A percentile compares a stretch with the other conserved stretches of the same genome.
Evolutionary conservation across 257 asterid species (phyloP).

Genomic region (Osmanthus fragrans): DNA sequence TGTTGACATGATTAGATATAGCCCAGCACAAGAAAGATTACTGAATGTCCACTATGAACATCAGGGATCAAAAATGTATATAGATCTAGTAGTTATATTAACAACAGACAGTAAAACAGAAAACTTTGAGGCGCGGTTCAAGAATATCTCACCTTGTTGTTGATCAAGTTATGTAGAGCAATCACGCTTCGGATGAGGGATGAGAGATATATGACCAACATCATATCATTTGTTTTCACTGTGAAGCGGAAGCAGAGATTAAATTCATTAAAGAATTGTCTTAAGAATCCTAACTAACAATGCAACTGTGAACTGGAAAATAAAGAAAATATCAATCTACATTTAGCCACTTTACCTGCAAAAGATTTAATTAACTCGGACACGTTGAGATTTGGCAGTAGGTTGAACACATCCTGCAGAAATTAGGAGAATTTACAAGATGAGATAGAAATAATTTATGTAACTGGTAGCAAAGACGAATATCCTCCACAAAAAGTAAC

Average conservation of each 20-base stretch:
- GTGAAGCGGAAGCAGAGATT: constrained; percentile 27
- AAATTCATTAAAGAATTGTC: not conserved
- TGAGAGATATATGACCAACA: constrained; percentile 91
- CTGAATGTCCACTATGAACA: not conserved
- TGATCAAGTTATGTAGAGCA: constrained; percentile 91
- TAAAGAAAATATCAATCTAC: not conserved
- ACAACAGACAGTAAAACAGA: not conserved
- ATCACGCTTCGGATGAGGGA: constrained; percentile 86
- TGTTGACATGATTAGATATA: not conserved
- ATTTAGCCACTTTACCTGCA: constrained; percentile 52
- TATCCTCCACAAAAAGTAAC: not conserved
- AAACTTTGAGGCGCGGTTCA: not conserved
- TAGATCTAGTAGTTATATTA: not conserved
- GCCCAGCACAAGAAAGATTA: not conserved
- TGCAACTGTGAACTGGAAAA: not conserved
- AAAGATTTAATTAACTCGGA: constrained; percentile 73
- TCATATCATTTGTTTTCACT: constrained; percentile 97
- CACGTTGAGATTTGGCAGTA: constrained; percentile 84
- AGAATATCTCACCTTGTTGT: constrained; percentile 68
- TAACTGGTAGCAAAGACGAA: not conserved
- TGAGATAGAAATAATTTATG: not conserved
- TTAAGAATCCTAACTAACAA: not conserved
- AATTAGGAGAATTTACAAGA: constrained; percentile 22
- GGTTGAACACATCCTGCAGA: constrained; percentile 83
- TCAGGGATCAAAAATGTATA: not conserved